These are phyloP conservation scores for Chalara sp. DNA, from an alignment of 2,329 filamentous ascomycete species.

Conservation along the genomic window DNA sequence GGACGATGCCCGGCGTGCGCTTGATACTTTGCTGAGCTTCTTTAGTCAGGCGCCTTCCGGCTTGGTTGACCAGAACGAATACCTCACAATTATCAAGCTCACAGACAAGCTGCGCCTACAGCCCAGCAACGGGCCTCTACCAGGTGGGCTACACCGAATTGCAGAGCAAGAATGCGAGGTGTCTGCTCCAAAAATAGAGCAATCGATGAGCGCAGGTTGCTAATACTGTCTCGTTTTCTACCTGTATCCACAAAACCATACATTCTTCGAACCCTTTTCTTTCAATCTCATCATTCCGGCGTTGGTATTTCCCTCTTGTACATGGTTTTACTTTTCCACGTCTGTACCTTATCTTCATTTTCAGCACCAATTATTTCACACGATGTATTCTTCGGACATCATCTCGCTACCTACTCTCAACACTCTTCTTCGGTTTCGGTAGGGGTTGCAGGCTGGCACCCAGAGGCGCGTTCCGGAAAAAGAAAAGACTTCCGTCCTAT, in stretches of 20 bases:
- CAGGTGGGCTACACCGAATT: slow-evolving; percentile 33
- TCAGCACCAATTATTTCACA: too few relatives aligned
- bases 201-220: slow-evolving; percentile 22
- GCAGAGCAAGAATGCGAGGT: slow-evolving; percentile 26
- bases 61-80: slow-evolving; percentile 72
- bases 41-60: slow-evolving; percentile 62
- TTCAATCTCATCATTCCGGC: neutral
- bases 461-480: slow-evolving; percentile 9
- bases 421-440: slow-evolving; percentile 8
- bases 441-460: slow-evolving; percentile 16
- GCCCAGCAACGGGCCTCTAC: slow-evolving; percentile 28
- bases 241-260: neutral
- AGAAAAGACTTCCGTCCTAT: slow-evolving; percentile 7
- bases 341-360: slow-evolving; percentile 7
- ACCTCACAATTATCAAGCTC: slow-evolving; percentile 68
- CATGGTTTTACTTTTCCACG: neutral
- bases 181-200: slow-evolving; percentile 25
- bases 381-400: too few relatives aligned
- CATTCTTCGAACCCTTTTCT: neutral
- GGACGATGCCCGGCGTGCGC: slow-evolving; percentile 77
- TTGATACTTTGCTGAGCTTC: slow-evolving; percentile 76
- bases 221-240: slow-evolving; percentile 6
- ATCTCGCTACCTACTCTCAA: too few relatives aligned
- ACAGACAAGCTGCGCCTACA: slow-evolving; percentile 80
- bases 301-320: slow-evolving; percentile 8